Conservation (phyloP, 2,329 filamentous ascomycete species). For the Penicillium polonicum region DNA sequence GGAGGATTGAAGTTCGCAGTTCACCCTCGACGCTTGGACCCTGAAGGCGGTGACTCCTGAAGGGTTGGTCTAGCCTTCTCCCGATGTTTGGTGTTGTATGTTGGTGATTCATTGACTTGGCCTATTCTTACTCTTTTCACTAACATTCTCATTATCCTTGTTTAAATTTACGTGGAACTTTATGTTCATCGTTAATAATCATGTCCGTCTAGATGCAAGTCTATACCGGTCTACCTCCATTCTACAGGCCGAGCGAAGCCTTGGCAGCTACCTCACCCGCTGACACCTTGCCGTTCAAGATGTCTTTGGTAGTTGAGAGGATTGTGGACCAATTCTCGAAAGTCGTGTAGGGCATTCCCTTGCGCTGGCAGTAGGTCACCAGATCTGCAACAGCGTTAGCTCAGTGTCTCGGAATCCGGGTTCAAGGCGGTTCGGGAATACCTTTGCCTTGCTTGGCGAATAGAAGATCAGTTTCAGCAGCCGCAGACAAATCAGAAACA, state of each 20-base stretch:
- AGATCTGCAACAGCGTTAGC: constrained; percentile 59
- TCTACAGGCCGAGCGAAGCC: constrained; percentile 10
- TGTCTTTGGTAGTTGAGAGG: constrained; percentile 70
- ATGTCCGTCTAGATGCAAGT: constrained; percentile 5
- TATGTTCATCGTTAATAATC: not conserved
- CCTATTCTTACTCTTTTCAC: not conserved
- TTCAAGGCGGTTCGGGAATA: constrained; percentile 37
- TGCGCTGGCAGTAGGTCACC: constrained; percentile 78
- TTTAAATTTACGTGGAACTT: not conserved
- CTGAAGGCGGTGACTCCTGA: constrained; percentile 35
- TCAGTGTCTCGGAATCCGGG: not conserved
- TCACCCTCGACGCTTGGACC: constrained; percentile 19
- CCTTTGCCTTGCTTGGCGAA: constrained; percentile 91
- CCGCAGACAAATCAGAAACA: constrained; percentile 87
- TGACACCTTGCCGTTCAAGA: constrained; percentile 68
- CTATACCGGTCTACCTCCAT: constrained; percentile 8
- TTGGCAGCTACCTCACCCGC: constrained; percentile 65
- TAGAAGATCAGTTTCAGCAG: constrained; percentile 85
- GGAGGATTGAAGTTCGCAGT: constrained; percentile 10
- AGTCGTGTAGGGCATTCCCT: constrained; percentile 81
- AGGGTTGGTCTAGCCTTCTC: not conserved
- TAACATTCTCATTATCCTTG: not conserved
- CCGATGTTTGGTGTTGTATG: not conserved
- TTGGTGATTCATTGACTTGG: not conserved
- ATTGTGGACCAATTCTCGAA: constrained; percentile 85